Percentiles rank a stretch among this genome's conserved stretches.
Conservation (phyloP, 495 filamentous ascomycete species). For the Talaromyces trachyspermus region DNA sequence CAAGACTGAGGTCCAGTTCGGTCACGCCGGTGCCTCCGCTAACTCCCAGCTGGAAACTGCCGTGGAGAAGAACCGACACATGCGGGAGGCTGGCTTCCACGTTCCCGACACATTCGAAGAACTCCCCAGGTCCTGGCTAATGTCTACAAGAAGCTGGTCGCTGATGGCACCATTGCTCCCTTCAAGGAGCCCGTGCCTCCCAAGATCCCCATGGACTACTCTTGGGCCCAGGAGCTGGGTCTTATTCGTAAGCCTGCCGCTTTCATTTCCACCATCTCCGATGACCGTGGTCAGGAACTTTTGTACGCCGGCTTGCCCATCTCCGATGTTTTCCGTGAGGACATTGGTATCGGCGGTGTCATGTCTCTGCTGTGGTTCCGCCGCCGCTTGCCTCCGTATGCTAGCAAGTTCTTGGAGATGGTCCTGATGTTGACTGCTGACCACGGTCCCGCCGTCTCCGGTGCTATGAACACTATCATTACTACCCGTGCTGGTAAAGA, state of each 20-base stretch:
- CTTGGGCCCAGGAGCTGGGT: constrained; percentile 97
- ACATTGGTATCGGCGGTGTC: constrained; percentile 98
- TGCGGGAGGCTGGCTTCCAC: constrained; percentile 88
- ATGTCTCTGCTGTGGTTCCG: constrained; percentile 99
- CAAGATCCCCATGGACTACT: constrained; percentile 99
- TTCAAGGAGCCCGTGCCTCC: constrained; percentile 83
- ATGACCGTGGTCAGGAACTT: constrained; percentile 98
- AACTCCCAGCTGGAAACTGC: constrained; percentile 99
- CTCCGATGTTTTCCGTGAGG: constrained; percentile 97
- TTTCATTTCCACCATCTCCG: constrained; percentile 99
- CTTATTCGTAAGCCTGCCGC: constrained; percentile 99
- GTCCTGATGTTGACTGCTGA: constrained; percentile 99
- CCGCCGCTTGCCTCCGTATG: constrained; percentile 89
- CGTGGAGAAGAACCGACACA: constrained; percentile 88
- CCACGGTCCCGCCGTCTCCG: constrained; percentile 96
- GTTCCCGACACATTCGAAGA: constrained; percentile 98
- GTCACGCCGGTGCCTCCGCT: constrained; percentile 95
- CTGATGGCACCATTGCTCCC: constrained; percentile 75
- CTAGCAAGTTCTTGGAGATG: constrained; percentile 99
- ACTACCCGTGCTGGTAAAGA: constrained; percentile 98
- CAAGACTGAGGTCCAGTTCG: constrained; percentile 99
- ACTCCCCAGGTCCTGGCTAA: constrained; percentile 60
- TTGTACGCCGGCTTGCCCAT: constrained; percentile 99
- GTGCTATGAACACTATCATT: constrained; percentile 99
- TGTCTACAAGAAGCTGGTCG: constrained; percentile 81